A percentile compares a stretch with the other conserved stretches of the same genome.
Conservation (phyloP, 192 early-diverging fungal genomes). For the Entomortierella chlamydospora region DNA sequence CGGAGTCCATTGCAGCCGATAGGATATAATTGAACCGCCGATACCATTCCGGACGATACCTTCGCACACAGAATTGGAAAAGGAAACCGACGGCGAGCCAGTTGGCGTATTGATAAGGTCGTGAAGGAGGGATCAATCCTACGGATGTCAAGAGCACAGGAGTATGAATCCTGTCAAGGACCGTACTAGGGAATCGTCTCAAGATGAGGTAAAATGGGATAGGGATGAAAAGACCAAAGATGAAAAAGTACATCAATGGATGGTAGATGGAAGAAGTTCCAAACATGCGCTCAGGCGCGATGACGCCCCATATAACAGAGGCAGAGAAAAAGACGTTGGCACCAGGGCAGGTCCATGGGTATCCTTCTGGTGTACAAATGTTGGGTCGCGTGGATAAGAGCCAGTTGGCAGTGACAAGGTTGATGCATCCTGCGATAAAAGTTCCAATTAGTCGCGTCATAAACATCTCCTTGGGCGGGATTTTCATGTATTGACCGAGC, state of each 20-base stretch:
- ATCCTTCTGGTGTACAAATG: constrained; percentile 60
- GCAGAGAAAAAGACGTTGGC: constrained; percentile 70
- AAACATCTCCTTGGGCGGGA: constrained; percentile 76
- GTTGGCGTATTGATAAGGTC: constrained; percentile 60
- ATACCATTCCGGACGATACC: constrained; percentile 63
- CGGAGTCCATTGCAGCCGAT: constrained; percentile 73
- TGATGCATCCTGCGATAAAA: constrained; percentile 57
- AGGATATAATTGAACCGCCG: constrained; percentile 76
- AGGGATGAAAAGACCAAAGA: constrained; percentile 53
- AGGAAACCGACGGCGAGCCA: constrained; percentile 62
- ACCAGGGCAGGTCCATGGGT: constrained; percentile 63
- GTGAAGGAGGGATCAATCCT: constrained; percentile 67
- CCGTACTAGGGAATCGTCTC: constrained; percentile 40
- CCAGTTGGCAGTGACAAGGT: constrained; percentile 59
- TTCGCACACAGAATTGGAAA: constrained; percentile 63
- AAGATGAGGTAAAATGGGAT: constrained; percentile 53
- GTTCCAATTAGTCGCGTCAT: constrained; percentile 71
- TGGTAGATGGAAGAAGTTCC: constrained; percentile 51
- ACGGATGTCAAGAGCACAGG: constrained; percentile 65
- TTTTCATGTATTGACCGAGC: constrained; percentile 82
- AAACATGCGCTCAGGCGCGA: constrained; percentile 70
- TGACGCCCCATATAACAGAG: constrained; percentile 72
- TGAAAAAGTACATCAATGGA: constrained; percentile 56
- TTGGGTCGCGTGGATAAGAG: constrained; percentile 56
- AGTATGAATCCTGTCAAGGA: constrained; percentile 60